Evolutionary conservation across 73 alveolate species (phyloP).

Genomic region (Uronychia binucleata): DNA sequence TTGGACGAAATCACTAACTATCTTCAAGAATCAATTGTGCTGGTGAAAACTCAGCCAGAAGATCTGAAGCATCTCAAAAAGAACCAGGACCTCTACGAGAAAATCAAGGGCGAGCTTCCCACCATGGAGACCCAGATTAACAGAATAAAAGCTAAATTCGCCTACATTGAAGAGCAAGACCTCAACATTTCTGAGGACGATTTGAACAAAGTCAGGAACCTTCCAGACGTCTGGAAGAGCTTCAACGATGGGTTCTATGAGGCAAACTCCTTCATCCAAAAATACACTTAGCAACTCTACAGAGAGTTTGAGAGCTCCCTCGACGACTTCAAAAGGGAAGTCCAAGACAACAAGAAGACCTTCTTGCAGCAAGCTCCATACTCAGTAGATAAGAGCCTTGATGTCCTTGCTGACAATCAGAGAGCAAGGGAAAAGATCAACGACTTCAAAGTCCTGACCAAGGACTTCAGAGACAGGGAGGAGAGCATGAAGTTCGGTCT

Average conservation of each 20-base stretch:
- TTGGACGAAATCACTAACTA: constrained; percentile 50
- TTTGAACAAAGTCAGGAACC: constrained; percentile 25
- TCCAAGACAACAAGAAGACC: constrained; percentile 75
- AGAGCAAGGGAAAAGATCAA: constrained; percentile 72
- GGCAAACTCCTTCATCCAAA: constrained; percentile 66
- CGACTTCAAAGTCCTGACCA: constrained; percentile 64
- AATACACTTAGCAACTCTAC: constrained; percentile 68
- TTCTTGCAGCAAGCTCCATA: constrained; percentile 85
- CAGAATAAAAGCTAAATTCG: constrained; percentile 82
- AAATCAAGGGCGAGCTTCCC: constrained; percentile 73
- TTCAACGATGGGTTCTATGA: constrained; percentile 80
- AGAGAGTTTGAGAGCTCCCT: constrained; percentile 77
- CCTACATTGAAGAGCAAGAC: constrained; percentile 59
- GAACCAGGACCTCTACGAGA: constrained; percentile 70
- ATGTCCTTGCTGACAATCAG: constrained; percentile 42
- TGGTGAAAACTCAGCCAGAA: constrained; percentile 52
- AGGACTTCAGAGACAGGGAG: constrained; percentile 77
- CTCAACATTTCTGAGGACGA: constrained; percentile 64
- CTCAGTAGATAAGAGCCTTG: constrained; percentile 55
- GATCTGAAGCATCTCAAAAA: constrained; percentile 73
- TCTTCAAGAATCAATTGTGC: constrained; percentile 56
- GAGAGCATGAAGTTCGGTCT: constrained; percentile 91
- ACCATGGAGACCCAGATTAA: constrained; percentile 70
- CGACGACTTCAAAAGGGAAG: constrained; percentile 89
- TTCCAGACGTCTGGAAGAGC: constrained; percentile 78